Base-by-base conservation (phyloP, 2,329 filamentous ascomycete genomes). In the Monosporascus sp. region DNA sequence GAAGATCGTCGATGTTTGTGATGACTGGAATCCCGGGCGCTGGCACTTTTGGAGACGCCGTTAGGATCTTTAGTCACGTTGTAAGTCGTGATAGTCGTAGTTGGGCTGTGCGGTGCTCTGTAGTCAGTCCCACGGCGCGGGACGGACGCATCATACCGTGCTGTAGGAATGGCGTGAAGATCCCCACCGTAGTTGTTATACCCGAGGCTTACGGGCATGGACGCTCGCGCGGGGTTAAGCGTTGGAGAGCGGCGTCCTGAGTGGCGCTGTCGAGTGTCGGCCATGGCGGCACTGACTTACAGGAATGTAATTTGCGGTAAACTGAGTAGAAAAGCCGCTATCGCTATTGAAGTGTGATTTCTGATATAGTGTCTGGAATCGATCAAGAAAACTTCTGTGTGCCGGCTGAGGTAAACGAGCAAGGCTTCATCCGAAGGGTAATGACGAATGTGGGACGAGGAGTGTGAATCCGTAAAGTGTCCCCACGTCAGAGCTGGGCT, bases 81-180 rank as follows among this genome's bases (percentile, higher is more conserved):
- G 61, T 85, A 85, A 11, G 80, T 79, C 48, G 79, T 80, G 18
- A 79, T 77, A 9, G 74, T 77, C 39, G 78, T 72, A 24, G 70
- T 65, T 50, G 70, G 60, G 64, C 71, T 65, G 51, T 63, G 54
- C 53, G 52, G 59, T 41, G 54, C 54, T 59, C 61, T 70, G 63
- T 60, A 64, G 37, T 70, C 70, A 50, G 60, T 70, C 58, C 59
- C 67, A 59, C 60, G 73, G 65, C 62, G 73, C 64, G 57, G 64
- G 7, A 58, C 58, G 48, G 66, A 56, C 38, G 66, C 55, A 49
- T 70, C 62, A 55, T 71, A 66, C 22, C 70, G 71, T 53, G 64
- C 61, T 31, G 73, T 67, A 18, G 80, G 79, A 63, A 81, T 70
- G 57, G 77, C 74, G 58, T 84, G 79, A 54, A 80, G 71, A 61